A percentile compares a stretch with the other conserved stretches of the same genome.
phyloP scores from a whole-genome alignment of 306 rosid species.

The Rosa persica region DNA sequence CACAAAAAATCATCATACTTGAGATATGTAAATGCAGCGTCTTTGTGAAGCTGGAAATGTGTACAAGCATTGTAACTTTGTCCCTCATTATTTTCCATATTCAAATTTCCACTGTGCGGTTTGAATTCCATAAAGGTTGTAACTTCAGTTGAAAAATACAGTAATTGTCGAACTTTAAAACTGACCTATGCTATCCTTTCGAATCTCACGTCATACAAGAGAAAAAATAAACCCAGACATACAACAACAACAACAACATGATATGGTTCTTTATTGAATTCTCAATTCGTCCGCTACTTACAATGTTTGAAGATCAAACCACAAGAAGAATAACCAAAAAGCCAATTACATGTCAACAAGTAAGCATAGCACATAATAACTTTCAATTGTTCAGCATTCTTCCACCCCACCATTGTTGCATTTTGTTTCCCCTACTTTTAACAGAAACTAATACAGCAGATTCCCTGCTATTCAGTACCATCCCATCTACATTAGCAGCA shows the following conservation, averaged over 20 bases:
- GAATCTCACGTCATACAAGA: neutral
- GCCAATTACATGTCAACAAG: slow-evolving; percentile 33
- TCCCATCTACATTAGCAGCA: slow-evolving; percentile 49
- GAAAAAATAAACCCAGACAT: neutral
- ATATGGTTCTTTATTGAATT: slow-evolving; percentile 16
- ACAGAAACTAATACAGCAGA: slow-evolving; percentile 38
- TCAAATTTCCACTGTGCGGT: neutral
- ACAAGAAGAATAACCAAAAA: neutral
- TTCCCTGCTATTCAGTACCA: slow-evolving; percentile 38
- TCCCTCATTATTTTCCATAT: neutral
- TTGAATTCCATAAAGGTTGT: neutral
- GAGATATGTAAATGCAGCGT: neutral
- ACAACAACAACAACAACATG: slow-evolving; percentile 5
- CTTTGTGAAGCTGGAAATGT: neutral
- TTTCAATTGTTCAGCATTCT: slow-evolving; percentile 36
- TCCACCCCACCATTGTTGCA: slow-evolving; percentile 33
- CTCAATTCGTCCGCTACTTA: neutral
- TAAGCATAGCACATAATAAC: slow-evolving; percentile 26
- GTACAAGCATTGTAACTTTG: neutral
- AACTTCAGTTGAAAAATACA: neutral
- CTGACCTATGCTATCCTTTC: neutral
- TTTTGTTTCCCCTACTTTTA: slow-evolving; percentile 26
- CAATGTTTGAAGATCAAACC: slow-evolving; percentile 6
- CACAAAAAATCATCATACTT: neutral
- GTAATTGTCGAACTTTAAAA: neutral